phyloP scores from a whole-genome alignment of 1,284 basidiomycete species.

The Flammula alnicola region DNA sequence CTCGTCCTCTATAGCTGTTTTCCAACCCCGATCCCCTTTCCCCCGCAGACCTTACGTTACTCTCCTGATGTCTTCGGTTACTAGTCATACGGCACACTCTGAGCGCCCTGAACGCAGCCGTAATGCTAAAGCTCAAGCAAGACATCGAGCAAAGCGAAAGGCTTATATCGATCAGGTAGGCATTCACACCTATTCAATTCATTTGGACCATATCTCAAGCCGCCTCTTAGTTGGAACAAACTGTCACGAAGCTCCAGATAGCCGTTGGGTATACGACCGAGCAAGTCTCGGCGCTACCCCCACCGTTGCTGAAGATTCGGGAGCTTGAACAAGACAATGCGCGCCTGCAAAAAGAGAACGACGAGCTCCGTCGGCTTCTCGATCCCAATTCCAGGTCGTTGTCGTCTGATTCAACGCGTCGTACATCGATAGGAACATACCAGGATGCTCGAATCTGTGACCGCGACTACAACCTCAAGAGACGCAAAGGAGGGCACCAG shows the following conservation, averaged over 20 bases:
- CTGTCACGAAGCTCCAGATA: slow-evolving; percentile 78
- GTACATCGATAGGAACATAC: slow-evolving; percentile 44
- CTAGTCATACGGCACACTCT: slow-evolving; percentile 42
- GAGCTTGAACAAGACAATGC: slow-evolving; percentile 79
- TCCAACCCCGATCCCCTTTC: slow-evolving; percentile 42
- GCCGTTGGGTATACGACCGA: slow-evolving; percentile 71
- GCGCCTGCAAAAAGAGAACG: slow-evolving; percentile 68
- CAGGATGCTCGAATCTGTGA: slow-evolving; percentile 53
- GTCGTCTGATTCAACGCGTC: slow-evolving; percentile 43
- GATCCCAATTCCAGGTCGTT: slow-evolving; percentile 39
- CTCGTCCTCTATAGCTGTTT: slow-evolving; percentile 33
- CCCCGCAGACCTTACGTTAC: slow-evolving; percentile 41
- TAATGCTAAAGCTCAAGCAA: slow-evolving; percentile 88
- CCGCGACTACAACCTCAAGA: slow-evolving; percentile 59
- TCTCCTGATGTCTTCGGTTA: slow-evolving; percentile 42
- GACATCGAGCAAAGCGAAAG: slow-evolving; percentile 91
- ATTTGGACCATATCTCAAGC: slow-evolving; percentile 5
- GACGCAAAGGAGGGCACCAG: slow-evolving; percentile 55
- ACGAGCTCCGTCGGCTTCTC: slow-evolving; percentile 67
- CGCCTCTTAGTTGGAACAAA: slow-evolving; percentile 69
- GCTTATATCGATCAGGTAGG: slow-evolving; percentile 88
- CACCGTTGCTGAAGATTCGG: slow-evolving; percentile 69
- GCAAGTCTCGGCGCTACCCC: slow-evolving; percentile 69
- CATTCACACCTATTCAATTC: slow-evolving; percentile 16
- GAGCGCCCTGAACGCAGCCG: slow-evolving; percentile 79